These are phyloP conservation scores for Botryotinia globosa DNA, from an alignment of 2,329 filamentous ascomycete species.

Conservation along the genomic window DNA sequence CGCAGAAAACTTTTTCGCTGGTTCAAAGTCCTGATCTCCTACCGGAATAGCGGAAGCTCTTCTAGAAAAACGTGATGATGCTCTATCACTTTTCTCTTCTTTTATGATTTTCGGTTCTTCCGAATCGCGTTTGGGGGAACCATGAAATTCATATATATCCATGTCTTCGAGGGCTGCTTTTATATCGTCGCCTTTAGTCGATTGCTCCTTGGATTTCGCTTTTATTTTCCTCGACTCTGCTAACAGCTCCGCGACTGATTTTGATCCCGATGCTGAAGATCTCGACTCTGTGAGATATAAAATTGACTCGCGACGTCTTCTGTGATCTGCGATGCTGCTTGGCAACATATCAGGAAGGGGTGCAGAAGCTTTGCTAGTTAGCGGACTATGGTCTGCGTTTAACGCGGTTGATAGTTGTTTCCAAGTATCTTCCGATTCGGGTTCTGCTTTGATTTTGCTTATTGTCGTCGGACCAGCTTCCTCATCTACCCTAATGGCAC, in stretches of 20 bases:
- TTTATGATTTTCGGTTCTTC: constrained; percentile 16
- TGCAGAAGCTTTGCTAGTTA: constrained; percentile 31
- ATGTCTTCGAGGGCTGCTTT: constrained; percentile 30
- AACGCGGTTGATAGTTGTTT: constrained; percentile 32
- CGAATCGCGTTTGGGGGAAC: constrained; percentile 27
- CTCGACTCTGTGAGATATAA: constrained; percentile 32
- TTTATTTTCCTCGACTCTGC: constrained; percentile 34
- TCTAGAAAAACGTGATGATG: constrained; percentile 28
- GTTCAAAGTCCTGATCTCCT: constrained; percentile 28
- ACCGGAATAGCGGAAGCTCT: constrained; percentile 29
- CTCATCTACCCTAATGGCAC: constrained; percentile 30
- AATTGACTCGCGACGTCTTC: constrained; percentile 37
- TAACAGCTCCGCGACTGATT: constrained; percentile 36
- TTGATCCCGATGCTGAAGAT: constrained; percentile 25
- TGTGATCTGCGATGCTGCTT: constrained; percentile 35
- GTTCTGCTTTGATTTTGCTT: constrained; percentile 34
- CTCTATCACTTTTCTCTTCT: constrained; percentile 25
- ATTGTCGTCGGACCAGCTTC: constrained; percentile 17
- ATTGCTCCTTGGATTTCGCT: constrained; percentile 31
- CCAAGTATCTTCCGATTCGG: constrained; percentile 36
- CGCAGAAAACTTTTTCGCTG: constrained; percentile 29
- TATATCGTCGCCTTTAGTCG: constrained; percentile 21
- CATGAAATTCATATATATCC: constrained; percentile 36
- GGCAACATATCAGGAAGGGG: constrained; percentile 27
- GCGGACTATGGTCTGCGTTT: constrained; percentile 36